A percentile compares a stretch with the other conserved stretches of the same genome.
These are phyloP conservation scores for Drosera capensis DNA, from an alignment of 148 eudicot genomes.

Conservation along the genomic window DNA sequence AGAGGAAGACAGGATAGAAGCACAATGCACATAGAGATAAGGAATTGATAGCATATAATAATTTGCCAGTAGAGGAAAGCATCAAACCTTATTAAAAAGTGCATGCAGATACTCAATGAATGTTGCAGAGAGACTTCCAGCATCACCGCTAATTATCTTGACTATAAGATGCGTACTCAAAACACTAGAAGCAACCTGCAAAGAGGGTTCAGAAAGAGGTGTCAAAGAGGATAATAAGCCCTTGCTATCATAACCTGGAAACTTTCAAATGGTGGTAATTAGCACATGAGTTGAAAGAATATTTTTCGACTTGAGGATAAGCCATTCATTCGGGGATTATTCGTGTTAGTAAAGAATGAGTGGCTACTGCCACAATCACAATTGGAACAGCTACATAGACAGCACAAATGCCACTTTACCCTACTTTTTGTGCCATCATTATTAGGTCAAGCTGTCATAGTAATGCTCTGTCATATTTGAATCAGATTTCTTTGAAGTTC, in stretches of 20 bases:
- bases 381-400: too few species aligned
- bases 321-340: too few species aligned
- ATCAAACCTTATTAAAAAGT: conserved; percentile 44
- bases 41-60: neutral
- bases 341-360: too few species aligned
- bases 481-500: too few species aligned
- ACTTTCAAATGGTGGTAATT: neutral
- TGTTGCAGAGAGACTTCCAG: conserved; percentile 54
- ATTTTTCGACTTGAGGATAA: too few species aligned
- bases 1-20: neutral
- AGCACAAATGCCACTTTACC: too few species aligned
- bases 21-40: neutral
- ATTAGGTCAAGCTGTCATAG: too few species aligned
- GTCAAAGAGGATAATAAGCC: neutral
- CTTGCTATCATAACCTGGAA: neutral
- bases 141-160: conserved; percentile 44
- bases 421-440: too few species aligned
- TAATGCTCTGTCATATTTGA: too few species aligned
- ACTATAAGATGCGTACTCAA: conserved; percentile 49
- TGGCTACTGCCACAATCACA: too few species aligned
- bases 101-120: conserved; percentile 37
- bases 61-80: conserved; percentile 1
- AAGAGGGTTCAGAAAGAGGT: neutral
- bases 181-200: conserved; percentile 68
- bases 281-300: neutral